Percentiles rank a stretch among this genome's conserved stretches.
phyloP scores from a whole-genome alignment of 352 stramenopile species.

The Globisporangium nodosum region DNA sequence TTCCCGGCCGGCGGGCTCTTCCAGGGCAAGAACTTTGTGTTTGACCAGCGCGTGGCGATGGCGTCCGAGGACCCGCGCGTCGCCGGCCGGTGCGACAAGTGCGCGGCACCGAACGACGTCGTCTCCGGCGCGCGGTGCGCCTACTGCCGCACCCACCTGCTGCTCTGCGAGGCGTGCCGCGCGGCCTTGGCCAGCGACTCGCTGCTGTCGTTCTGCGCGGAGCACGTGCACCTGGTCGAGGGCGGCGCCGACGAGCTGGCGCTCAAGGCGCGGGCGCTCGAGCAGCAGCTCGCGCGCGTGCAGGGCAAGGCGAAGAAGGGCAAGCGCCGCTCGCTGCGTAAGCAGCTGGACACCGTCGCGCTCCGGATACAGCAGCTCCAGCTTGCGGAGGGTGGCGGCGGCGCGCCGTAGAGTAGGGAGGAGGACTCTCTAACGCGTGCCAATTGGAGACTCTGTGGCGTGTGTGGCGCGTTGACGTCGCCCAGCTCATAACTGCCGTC shows the following conservation, averaged over 20 bases:
- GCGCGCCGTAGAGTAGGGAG: background rate
- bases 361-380: slow-evolving; percentile 43
- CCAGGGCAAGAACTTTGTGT: slow-evolving; percentile 85
- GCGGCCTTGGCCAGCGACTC: slow-evolving; percentile 20
- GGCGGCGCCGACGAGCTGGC: slow-evolving; percentile 35
- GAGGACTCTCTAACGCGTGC: too few species aligned
- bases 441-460: too few species aligned
- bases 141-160: slow-evolving; percentile 77
- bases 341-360: slow-evolving; percentile 71
- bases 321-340: slow-evolving; percentile 68
- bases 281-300: slow-evolving; percentile 22
- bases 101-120: slow-evolving; percentile 52
- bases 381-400: background rate
- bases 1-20: slow-evolving; percentile 71
- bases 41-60: slow-evolving; percentile 76
- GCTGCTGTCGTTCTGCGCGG: slow-evolving; percentile 38
- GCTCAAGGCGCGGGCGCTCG: slow-evolving; percentile 23
- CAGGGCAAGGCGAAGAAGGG: slow-evolving; percentile 54
- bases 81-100: slow-evolving; percentile 59
- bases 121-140: slow-evolving; percentile 56
- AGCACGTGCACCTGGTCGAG: slow-evolving; percentile 49
- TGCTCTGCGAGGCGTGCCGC: slow-evolving; percentile 57
- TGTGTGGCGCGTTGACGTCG: too few species aligned
- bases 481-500: too few species aligned
- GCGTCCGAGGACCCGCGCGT: slow-evolving; percentile 44